These are phyloP conservation scores for Quillaja saponaria DNA, from an alignment of 306 rosid genomes.

Conservation along the genomic window DNA sequence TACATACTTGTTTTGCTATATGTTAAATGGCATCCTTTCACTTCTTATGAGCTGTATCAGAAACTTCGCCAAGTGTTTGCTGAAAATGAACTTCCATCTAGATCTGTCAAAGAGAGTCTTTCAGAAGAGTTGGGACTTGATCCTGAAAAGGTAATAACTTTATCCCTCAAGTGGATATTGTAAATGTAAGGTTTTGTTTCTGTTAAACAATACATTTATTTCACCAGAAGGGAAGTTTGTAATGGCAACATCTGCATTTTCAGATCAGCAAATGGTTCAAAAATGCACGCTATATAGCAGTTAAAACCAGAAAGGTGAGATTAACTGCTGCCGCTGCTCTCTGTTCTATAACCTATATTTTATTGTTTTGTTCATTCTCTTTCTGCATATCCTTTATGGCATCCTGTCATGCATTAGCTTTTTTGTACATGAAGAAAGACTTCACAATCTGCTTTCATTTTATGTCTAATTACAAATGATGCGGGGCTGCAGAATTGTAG, in stretches of 20 bases:
- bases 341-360: too few species aligned
- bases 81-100: slow-evolving; percentile 81
- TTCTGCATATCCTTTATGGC: background rate
- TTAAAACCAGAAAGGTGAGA: slow-evolving; percentile 70
- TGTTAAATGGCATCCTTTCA: slow-evolving; percentile 8
- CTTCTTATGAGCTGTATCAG: slow-evolving; percentile 48
- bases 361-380: slow-evolving; percentile 1
- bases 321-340: background rate
- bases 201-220: too few species aligned
- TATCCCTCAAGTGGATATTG: background rate
- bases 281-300: slow-evolving; percentile 84
- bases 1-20: background rate
- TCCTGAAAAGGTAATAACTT: slow-evolving; percentile 59
- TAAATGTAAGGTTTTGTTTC: too few species aligned
- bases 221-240: too few species aligned
- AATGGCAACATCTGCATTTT: slow-evolving; percentile 5
- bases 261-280: slow-evolving; percentile 98
- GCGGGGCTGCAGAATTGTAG: too few species aligned
- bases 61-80: slow-evolving; percentile 83
- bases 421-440: too few species aligned
- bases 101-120: slow-evolving; percentile 61
- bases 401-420: slow-evolving; percentile 9
- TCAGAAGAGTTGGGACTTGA: slow-evolving; percentile 85
- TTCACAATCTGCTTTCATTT: too few species aligned
- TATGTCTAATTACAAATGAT: too few species aligned